Evolutionary conservation across 139 green algal genomes (phyloP).

Genomic region (Tetraselmis striata): DNA sequence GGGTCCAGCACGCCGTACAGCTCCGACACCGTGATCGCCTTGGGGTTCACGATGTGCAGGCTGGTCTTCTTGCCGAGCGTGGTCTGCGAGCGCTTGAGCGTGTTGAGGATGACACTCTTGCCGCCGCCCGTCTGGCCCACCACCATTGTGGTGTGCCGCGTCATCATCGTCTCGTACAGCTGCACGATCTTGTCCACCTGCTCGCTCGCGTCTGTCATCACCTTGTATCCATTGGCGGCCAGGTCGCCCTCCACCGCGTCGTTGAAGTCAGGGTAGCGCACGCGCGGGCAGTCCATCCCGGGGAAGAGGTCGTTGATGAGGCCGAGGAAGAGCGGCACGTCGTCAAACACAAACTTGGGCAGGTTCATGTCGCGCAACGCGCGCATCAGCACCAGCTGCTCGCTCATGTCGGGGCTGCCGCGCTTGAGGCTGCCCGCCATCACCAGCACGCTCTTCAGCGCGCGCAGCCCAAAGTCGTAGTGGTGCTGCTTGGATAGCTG

Average conservation of each 20-base stretch:
- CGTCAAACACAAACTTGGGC: constrained; percentile 84
- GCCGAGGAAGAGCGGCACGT: constrained; percentile 80
- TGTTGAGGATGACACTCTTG: constrained; percentile 83
- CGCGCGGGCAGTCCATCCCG: constrained; percentile 40
- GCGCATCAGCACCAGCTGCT: constrained; percentile 77
- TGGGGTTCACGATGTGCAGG: constrained; percentile 72
- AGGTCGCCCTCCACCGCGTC: constrained; percentile 76
- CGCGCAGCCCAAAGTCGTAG: constrained; percentile 81
- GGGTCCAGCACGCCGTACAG: constrained; percentile 76
- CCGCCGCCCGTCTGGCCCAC: constrained; percentile 77
- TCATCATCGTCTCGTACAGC: constrained; percentile 83
- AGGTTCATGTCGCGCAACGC: constrained; percentile 86
- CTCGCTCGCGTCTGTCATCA: constrained; percentile 43
- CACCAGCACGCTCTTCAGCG: constrained; percentile 74
- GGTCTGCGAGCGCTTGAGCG: constrained; percentile 63
- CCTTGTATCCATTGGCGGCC: constrained; percentile 56
- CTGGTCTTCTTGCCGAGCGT: constrained; percentile 72
- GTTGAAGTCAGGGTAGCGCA: constrained; percentile 73
- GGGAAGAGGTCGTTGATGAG: constrained; percentile 73
- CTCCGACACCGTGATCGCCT: constrained; percentile 58
- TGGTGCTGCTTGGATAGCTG: constrained; percentile 82
- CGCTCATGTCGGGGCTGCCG: constrained; percentile 58
- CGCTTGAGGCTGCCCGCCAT: constrained; percentile 81
- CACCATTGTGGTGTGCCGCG: constrained; percentile 80
- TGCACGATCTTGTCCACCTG: constrained; percentile 82